These are phyloP conservation scores for Citrus hindsii DNA, from an alignment of 345 rosid genomes.

Conservation along the genomic window DNA sequence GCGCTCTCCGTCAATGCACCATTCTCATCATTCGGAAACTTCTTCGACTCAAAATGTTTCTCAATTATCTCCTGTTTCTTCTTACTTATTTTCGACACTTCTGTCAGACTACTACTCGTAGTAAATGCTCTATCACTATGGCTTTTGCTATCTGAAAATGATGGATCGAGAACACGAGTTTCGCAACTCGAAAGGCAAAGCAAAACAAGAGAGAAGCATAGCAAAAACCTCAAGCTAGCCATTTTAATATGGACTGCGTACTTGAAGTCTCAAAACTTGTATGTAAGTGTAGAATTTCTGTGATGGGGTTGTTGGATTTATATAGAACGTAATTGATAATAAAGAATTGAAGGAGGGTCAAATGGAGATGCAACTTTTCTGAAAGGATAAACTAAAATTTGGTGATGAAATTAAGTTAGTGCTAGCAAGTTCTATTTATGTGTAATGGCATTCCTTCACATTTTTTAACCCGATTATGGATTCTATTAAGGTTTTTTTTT, in stretches of 20 bases:
- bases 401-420: background rate
- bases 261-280: background rate
- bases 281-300: background rate
- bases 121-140: background rate
- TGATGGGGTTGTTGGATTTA: background rate
- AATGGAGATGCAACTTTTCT: background rate
- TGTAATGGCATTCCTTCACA: background rate
- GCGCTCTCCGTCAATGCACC: slow-evolving; percentile 41
- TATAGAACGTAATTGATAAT: background rate
- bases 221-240: slow-evolving; percentile 4
- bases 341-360: background rate
- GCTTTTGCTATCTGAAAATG: background rate
- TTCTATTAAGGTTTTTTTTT: background rate
- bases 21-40: background rate
- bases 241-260: background rate
- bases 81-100: slow-evolving; percentile 1
- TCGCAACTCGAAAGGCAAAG: background rate
- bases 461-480: background rate
- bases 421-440: background rate
- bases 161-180: background rate
- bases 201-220: background rate
- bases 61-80: slow-evolving; percentile 15
- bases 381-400: background rate
- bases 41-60: slow-evolving; percentile 8
- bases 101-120: background rate